A percentile compares a stretch with the other conserved stretches of the same genome.
Conservation (phyloP, 768 basidiomycete genomes). For the Lactifluus piperatus region DNA sequence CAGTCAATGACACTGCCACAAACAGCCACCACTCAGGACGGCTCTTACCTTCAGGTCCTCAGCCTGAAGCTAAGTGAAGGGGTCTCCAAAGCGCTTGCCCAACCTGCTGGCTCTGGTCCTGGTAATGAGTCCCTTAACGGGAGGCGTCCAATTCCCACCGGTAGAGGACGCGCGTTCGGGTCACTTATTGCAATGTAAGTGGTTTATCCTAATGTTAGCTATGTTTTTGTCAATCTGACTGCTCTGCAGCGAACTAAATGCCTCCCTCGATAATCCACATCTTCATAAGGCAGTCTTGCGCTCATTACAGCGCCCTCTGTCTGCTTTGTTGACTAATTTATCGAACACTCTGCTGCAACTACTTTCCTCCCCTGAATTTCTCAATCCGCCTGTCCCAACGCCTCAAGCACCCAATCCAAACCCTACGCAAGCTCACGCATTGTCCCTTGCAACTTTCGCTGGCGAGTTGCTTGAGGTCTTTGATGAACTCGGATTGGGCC, state of each 20-base stretch:
- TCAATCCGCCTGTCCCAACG: slow-evolving; percentile 41
- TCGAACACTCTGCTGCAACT: slow-evolving; percentile 60
- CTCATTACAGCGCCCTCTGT: slow-evolving; percentile 66
- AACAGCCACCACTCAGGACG: slow-evolving; percentile 53
- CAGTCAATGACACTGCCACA: slow-evolving; percentile 28
- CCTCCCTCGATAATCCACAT: slow-evolving; percentile 53
- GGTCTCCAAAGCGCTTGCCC: slow-evolving; percentile 64
- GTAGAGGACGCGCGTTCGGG: slow-evolving; percentile 61
- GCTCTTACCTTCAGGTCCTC: slow-evolving; percentile 70
- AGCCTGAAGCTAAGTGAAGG: slow-evolving; percentile 74
- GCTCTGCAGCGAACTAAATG: slow-evolving; percentile 54
- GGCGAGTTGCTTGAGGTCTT: slow-evolving; percentile 67
- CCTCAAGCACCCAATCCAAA: slow-evolving; percentile 46
- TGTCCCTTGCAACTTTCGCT: slow-evolving; percentile 59
- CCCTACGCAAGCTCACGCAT: slow-evolving; percentile 60
- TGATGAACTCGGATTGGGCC: slow-evolving; percentile 54
- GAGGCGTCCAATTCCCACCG: slow-evolving; percentile 63
- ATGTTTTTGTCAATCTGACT: background rate
- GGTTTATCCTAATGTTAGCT: too few species aligned
- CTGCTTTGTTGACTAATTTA: slow-evolving; percentile 62
- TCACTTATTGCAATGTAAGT: slow-evolving; percentile 61
- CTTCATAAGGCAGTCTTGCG: slow-evolving; percentile 63
- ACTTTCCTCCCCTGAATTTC: slow-evolving; percentile 55
- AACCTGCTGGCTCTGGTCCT: slow-evolving; percentile 47
- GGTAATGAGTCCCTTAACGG: slow-evolving; percentile 51